Base-by-base conservation (phyloP, 1,284 basidiomycete species). In the Coniophora puteana region DNA sequence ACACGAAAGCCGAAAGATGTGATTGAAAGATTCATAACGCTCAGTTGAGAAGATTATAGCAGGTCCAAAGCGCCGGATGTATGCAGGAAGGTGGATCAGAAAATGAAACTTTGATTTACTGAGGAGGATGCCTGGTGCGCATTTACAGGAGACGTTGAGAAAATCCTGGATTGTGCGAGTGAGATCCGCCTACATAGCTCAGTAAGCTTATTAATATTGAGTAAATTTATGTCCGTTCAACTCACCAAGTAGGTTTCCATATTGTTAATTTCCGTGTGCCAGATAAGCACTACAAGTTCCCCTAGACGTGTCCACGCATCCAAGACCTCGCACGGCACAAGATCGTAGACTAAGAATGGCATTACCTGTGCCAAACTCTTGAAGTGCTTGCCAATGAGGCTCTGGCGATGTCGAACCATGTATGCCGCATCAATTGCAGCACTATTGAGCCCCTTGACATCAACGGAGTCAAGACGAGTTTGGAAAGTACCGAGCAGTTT, bases 371-470 rank as follows among this genome's bases (percentile, higher is more conserved):
- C 45, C 8, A 60, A 42, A 12, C 40, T 57, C 44, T 57, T 60
- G 52, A 63, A 63, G 27, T 65, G 59, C 33, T 62, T 62, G 0
- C 61, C 58, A 20, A 59, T 58, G 0, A 66, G 50, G 4, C 47
- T 40, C 0, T 54, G 53, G n/a, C 43, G 48, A 34, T 59, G 57
- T 0, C 41, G 48, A 30, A 44, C 49, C 20, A 61, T 55, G 35
- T 40, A 40, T 7, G 40, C 32, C 1, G 32, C 31, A 2, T 21
- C 12, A 2, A 44, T 12, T 2, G 5, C 13, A 1, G 33, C 32
- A n/a, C 14, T n/a, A 35, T 40, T 40, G 21, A 44, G 33, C 8
- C 43, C 38, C 14, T 34, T 26, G 16, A 5, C 36, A 3, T 40
- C 38, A 8, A 40, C 10, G 6, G 60, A 61, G 5, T 52, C 48